Conservation (phyloP, 306 rosid genomes). For the Cotoneaster glaucophyllus region DNA sequence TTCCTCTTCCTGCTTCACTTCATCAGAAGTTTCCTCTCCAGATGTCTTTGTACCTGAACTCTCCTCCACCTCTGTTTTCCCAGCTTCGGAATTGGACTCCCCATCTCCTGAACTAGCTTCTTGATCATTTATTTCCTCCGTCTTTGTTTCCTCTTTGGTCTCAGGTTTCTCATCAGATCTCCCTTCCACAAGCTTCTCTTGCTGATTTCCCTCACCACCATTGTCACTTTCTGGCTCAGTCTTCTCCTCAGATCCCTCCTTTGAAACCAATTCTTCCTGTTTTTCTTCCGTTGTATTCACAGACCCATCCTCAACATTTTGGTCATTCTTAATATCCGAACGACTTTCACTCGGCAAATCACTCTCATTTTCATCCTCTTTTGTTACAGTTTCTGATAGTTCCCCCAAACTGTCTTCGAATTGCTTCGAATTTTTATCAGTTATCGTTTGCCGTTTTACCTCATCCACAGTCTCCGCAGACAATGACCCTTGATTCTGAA, state of each 20-base stretch:
- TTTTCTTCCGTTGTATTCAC: slow-evolving; percentile 10
- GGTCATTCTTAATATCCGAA: slow-evolving; percentile 12
- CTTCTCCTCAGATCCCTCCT: slow-evolving; percentile 13
- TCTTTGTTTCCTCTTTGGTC: slow-evolving; percentile 1
- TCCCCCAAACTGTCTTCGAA: slow-evolving; percentile 40
- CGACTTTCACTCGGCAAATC: slow-evolving; percentile 12
- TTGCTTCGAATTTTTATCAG: slow-evolving; percentile 24
- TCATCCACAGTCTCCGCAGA: slow-evolving; percentile 34
- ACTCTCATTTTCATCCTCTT: slow-evolving; percentile 21
- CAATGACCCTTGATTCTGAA: slow-evolving; percentile 40
- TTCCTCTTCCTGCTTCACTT: slow-evolving; percentile 28
- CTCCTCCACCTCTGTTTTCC: slow-evolving; percentile 15
- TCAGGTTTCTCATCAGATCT: slow-evolving; percentile 22
- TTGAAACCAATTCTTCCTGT: slow-evolving; percentile 13
- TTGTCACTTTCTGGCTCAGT: slow-evolving; percentile 11
- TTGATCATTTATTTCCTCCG: slow-evolving; percentile 1
- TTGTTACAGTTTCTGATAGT: slow-evolving; percentile 24
- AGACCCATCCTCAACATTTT: slow-evolving; percentile 21
- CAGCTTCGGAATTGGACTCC: slow-evolving; percentile 27
- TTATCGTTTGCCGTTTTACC: slow-evolving; percentile 20
- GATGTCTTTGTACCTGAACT: slow-evolving; percentile 8
- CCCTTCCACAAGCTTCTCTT: slow-evolving; percentile 17
- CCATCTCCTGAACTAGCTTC: slow-evolving; percentile 11
- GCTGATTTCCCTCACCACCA: slow-evolving; percentile 23
- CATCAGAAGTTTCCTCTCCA: slow-evolving; percentile 26